Evolutionary conservation across 1,284 basidiomycete species (phyloP).

Genomic region (Ganoderma multipileum): DNA sequence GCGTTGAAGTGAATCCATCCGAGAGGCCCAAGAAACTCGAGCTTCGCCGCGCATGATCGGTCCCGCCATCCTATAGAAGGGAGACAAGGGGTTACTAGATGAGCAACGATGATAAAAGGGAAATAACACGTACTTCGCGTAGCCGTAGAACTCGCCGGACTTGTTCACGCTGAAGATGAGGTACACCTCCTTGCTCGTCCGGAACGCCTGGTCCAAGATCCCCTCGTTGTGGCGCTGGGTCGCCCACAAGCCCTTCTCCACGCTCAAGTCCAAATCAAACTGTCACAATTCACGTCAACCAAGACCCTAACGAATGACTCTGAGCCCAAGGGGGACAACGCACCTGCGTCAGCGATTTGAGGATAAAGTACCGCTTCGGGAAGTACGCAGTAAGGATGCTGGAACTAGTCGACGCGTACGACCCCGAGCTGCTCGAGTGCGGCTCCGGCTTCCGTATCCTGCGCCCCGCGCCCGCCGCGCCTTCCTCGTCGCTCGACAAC

Average conservation of each 20-base stretch:
- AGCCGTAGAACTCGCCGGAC: slow-evolving; percentile 90
- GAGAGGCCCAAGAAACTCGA: slow-evolving; percentile 66
- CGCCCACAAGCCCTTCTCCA: slow-evolving; percentile 86
- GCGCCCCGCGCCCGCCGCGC: slow-evolving; percentile 18
- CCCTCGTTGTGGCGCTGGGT: slow-evolving; percentile 95
- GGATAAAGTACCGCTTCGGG: slow-evolving; percentile 89
- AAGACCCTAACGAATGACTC: slow-evolving; percentile 2
- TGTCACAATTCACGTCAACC: slow-evolving; percentile 42
- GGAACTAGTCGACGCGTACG: slow-evolving; percentile 74
- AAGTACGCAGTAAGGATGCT: slow-evolving; percentile 79
- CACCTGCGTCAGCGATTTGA: slow-evolving; percentile 88
- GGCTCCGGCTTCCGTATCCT: slow-evolving; percentile 34
- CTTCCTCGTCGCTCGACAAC: slow-evolving; percentile 51
- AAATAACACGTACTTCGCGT: slow-evolving; percentile 65
- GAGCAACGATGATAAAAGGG: background rate
- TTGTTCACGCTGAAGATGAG: slow-evolving; percentile 94
- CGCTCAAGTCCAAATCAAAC: slow-evolving; percentile 86
- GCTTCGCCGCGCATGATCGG: slow-evolving; percentile 59
- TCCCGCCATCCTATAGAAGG: slow-evolving; percentile 63
- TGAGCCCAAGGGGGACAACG: slow-evolving; percentile 31
- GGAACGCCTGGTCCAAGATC: slow-evolving; percentile 88
- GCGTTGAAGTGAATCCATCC: slow-evolving; percentile 45
- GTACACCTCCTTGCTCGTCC: slow-evolving; percentile 86
- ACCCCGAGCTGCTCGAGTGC: slow-evolving; percentile 71
- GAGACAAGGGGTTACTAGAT: too few relatives aligned